A percentile compares a stretch with the other conserved stretches of the same genome.
Evolutionary conservation across 2,329 filamentous ascomycete genomes (phyloP).

Genomic region (Exserohilum rostratum): DNA sequence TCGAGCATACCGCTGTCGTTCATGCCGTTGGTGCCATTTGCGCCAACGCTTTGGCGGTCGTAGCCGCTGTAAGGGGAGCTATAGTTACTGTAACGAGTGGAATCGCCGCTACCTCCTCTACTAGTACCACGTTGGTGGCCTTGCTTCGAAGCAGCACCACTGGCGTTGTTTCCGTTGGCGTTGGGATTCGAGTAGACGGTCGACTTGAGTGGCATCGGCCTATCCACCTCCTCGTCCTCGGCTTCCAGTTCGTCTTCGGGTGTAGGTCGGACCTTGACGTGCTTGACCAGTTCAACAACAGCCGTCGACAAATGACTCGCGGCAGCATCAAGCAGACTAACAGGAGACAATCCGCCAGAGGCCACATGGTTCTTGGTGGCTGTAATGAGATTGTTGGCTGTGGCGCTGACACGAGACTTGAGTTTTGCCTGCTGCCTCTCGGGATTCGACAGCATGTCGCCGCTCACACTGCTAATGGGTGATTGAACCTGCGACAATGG

Average conservation of each 20-base stretch:
- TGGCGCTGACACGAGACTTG: conserved; percentile 83
- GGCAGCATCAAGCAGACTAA: conserved; percentile 92
- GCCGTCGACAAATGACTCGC: conserved; percentile 87
- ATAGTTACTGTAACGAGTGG: conserved; percentile 43
- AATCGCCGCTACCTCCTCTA: conserved; percentile 45
- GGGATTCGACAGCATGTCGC: conserved; percentile 36
- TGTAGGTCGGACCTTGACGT: conserved; percentile 81
- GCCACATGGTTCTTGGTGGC: conserved; percentile 89
- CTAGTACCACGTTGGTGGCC: conserved; percentile 40
- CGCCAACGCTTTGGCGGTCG: conserved; percentile 39
- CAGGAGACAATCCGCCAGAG: conserved; percentile 82
- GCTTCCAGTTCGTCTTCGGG: conserved; percentile 77
- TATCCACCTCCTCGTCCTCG: conserved; percentile 60
- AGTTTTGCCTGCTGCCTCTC: conserved; percentile 68
- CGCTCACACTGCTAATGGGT: conserved; percentile 44
- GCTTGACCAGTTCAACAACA: conserved; percentile 81
- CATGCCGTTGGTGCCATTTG: conserved; percentile 31
- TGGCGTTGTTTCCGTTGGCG: conserved; percentile 24
- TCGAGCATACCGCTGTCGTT: conserved; percentile 57
- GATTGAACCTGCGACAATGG: conserved; percentile 50
- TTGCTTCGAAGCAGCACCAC: conserved; percentile 13
- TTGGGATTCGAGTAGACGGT: conserved; percentile 29
- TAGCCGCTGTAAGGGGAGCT: conserved; percentile 48
- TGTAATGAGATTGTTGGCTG: conserved; percentile 94
- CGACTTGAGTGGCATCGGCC: conserved; percentile 43